Evolutionary conservation across 345 rosid species (phyloP), one percentile per base, ranked within the genome.

Genomic region (Boechera retrofracta): DNA sequence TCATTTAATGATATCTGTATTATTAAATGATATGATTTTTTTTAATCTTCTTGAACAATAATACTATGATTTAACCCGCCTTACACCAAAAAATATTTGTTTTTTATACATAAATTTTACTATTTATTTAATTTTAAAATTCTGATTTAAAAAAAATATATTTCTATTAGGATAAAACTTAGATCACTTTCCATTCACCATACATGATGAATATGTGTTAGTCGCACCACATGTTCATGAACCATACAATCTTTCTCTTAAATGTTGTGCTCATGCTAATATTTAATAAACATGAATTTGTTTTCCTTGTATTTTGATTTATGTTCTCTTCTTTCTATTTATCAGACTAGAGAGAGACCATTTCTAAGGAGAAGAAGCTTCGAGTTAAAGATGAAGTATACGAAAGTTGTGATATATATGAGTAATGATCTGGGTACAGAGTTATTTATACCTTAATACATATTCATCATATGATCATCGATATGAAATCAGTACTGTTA

Each of bases 311-410:
- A 15, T 8, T 10, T 57, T 75, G 32, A 63, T 41, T 11, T 56
- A 24, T 16, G 7, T 58, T 38, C 4, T 31, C 10, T 15, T 21
- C n/a, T 65, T 26, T 64, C 54, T 13, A 52, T 65, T n/a, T 21
- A 21, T 58, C 77, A 78, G 81, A 65, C 38, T 78, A 72, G 64
- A 32, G 39, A 10, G 35, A 66, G 24, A 32, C 9, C 11, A 8
- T 32, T 45, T 16, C 6, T 15, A 55, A 45, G 28, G 80, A 35
- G 75, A 12, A 45, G 41, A 33, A 77, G 60, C 32, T 70, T 48
- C n/a, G 16, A 55, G 57, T 36, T 38, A 21, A 65, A 49, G 77
- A 64, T 10, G 60, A 55, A 77, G 62, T 28, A 45, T 26, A 53
- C 55, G 73, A 39, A 73, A 38, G 44, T 29, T 16, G 26, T 24